phyloP scores from a whole-genome alignment of 2,329 filamentous ascomycete species.

The Botrytis squamosa region DNA sequence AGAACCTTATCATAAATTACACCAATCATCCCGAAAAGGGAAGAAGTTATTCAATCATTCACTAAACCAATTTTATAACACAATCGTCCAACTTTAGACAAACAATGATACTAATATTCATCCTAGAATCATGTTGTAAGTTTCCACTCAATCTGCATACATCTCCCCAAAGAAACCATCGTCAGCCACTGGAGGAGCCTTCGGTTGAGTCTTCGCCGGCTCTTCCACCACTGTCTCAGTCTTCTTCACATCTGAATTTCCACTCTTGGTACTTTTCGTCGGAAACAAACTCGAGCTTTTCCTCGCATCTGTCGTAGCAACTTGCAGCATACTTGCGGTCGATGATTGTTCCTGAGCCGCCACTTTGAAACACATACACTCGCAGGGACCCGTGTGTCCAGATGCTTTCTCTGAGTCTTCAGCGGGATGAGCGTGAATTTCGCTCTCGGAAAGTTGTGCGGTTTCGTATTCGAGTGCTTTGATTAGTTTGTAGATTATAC shows the following conservation, averaged over 20 bases:
- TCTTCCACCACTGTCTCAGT: neutral
- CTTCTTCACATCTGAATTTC: neutral
- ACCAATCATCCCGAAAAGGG: neutral
- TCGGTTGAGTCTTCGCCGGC: neutral
- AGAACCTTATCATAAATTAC: neutral
- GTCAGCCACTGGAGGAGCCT: neutral
- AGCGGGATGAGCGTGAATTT: neutral
- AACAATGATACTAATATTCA: neutral
- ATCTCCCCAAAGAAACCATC: slow-evolving; percentile 21
- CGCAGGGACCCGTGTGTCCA: slow-evolving; percentile 18
- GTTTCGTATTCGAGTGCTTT: slow-evolving; percentile 53
- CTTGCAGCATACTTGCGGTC: neutral
- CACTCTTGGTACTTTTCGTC: slow-evolving; percentile 16
- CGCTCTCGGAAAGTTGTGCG: slow-evolving; percentile 13
- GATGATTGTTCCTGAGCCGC: neutral
- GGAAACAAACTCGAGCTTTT: slow-evolving; percentile 13
- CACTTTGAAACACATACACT: slow-evolving; percentile 22
- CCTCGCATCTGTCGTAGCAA: neutral
- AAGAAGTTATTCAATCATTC: slow-evolving; percentile 5
- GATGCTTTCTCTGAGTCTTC: slow-evolving; percentile 16
- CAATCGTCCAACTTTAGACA: neutral
- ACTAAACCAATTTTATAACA: neutral
- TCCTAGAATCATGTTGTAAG: neutral
- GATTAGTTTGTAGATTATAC: slow-evolving; percentile 50
- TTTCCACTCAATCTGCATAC: slow-evolving; percentile 9